Conservation (phyloP, 1,284 basidiomycete genomes). For the Sanghuangporus sanghuang region DNA sequence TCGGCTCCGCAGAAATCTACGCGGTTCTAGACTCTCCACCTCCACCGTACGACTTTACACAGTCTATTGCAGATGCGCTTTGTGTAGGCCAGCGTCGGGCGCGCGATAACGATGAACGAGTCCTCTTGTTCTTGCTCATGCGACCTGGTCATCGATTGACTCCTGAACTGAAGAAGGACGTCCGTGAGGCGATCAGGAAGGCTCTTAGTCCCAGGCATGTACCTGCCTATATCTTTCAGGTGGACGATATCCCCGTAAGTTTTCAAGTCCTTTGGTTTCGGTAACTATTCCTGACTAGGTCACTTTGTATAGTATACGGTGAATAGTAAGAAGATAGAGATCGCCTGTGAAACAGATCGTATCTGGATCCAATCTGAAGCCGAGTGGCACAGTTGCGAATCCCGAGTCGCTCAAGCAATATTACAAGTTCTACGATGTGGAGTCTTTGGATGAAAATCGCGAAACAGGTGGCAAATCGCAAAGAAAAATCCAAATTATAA, state of each 20-base stretch:
- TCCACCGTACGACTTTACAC: constrained; percentile 36
- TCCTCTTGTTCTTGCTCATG: constrained; percentile 82
- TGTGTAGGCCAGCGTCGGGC: constrained; percentile 79
- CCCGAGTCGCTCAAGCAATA: constrained; percentile 58
- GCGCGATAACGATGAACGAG: constrained; percentile 74
- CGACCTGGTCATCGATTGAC: constrained; percentile 47
- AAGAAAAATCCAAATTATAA: background rate
- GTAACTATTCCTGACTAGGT: background rate
- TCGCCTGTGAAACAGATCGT: constrained; percentile 71
- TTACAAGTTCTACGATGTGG: constrained; percentile 38
- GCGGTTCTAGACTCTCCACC: constrained; percentile 52
- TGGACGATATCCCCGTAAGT: constrained; percentile 60
- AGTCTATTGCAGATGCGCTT: constrained; percentile 63
- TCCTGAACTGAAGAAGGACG: constrained; percentile 40
- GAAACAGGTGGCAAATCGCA: background rate
- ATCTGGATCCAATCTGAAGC: constrained; percentile 52
- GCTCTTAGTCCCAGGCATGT: constrained; percentile 73
- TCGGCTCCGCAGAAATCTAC: constrained; percentile 87
- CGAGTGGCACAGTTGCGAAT: constrained; percentile 67
- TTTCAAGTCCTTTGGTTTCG: background rate
- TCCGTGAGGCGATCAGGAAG: constrained; percentile 57
- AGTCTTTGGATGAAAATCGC: background rate
- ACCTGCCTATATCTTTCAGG: constrained; percentile 57
- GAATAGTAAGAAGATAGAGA: constrained; percentile 72
- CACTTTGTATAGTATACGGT: constrained; percentile 50